Evolutionary conservation across 2,329 filamentous ascomycete genomes (phyloP).

Genomic region (Aspergillus sp.): DNA sequence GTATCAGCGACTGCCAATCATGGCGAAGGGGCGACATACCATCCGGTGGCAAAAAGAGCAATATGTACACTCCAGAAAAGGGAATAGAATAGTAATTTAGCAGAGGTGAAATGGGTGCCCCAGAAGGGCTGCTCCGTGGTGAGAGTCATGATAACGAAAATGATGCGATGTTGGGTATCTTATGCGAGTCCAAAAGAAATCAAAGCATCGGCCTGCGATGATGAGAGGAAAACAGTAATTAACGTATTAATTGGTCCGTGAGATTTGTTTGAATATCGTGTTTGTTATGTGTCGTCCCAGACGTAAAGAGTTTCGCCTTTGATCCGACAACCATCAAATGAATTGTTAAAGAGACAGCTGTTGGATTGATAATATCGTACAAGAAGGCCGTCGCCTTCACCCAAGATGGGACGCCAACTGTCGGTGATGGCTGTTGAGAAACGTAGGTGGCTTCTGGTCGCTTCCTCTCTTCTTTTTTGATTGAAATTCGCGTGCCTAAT

Average conservation of each 20-base stretch:
- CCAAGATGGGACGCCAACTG: too few species aligned
- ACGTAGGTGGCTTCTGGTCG: too few species aligned
- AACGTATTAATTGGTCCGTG: not conserved
- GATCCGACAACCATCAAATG: too few species aligned
- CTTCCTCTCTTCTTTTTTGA: too few species aligned
- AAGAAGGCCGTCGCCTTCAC: too few species aligned
- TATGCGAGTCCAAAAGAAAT: not conserved
- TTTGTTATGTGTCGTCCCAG: not conserved
- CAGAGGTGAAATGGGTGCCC: constrained; percentile 56
- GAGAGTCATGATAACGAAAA: constrained; percentile 29
- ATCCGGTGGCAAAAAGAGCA: constrained; percentile 75
- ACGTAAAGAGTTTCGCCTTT: too few species aligned
- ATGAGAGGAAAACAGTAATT: constrained; percentile 2
- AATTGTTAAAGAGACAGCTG: too few species aligned
- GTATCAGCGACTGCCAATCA: constrained; percentile 14
- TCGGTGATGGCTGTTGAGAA: too few species aligned
- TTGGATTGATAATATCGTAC: too few species aligned
- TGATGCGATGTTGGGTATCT: constrained; percentile 3
- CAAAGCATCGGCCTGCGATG: constrained; percentile 15
- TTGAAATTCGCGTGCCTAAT: too few species aligned
- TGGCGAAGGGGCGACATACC: constrained; percentile 49
- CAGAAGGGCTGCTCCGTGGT: constrained; percentile 33
- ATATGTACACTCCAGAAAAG: constrained; percentile 75
- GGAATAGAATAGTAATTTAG: constrained; percentile 71
- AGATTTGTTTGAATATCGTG: not conserved